A percentile compares a stretch with the other conserved stretches of the same genome.
Conservation (phyloP, 2,329 filamentous ascomycete species). For the Trichocomaceae sp. region DNA sequence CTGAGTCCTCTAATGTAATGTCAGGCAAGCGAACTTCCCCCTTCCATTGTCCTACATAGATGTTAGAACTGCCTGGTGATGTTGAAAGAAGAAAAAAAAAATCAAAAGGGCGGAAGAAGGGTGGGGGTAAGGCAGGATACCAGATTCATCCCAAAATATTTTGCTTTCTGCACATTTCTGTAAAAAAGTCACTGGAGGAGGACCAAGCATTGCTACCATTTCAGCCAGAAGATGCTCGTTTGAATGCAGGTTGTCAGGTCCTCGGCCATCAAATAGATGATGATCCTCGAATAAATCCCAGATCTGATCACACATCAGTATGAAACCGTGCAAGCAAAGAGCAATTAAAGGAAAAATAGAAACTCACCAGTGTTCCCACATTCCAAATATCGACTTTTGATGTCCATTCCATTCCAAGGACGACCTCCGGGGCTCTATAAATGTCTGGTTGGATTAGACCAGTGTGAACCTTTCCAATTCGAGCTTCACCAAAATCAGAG, state of each 20-base stretch:
- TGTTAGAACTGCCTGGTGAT: no score
- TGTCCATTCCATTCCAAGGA: constrained; percentile 16
- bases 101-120: no score
- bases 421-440: no score
- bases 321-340: neutral
- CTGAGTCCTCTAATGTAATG: constrained; percentile 14
- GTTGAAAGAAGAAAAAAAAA: no score
- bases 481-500: constrained; percentile 24
- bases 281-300: constrained; percentile 17
- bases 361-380: constrained; percentile 19
- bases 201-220: constrained; percentile 15
- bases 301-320: neutral
- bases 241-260: constrained; percentile 9
- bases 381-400: constrained; percentile 26
- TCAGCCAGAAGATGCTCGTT: constrained; percentile 15
- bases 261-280: constrained; percentile 16
- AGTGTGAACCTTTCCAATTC: constrained; percentile 15
- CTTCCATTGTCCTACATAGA: constrained; percentile 2
- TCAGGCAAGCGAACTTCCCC: constrained; percentile 8
- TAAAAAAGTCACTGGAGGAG: constrained; percentile 10
- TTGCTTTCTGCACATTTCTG: constrained; percentile 8
- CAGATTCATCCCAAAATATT: constrained; percentile 13
- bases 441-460: constrained; percentile 20
- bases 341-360: neutral
- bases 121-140: constrained; percentile 2